A percentile compares a stretch with the other conserved stretches of the same genome.
phyloP scores from a whole-genome alignment of 1,284 basidiomycete species.

The Sanghuangporus baumii region DNA sequence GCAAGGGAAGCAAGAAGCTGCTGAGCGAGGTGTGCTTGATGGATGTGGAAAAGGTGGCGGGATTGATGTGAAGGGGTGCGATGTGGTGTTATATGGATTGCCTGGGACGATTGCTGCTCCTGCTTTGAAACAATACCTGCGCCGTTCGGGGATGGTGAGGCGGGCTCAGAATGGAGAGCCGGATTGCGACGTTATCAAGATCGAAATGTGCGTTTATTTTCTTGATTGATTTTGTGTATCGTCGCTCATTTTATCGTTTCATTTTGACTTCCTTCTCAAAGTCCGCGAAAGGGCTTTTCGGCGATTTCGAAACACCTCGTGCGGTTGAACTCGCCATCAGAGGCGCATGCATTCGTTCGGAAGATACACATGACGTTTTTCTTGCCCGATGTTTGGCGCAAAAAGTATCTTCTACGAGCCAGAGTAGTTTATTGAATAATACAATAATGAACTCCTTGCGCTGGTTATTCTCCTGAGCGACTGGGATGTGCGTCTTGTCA shows the following conservation, averaged over 20 bases:
- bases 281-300: constrained; percentile 32
- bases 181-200: constrained; percentile 36
- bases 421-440: constrained; percentile 49
- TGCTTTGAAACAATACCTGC: constrained; percentile 37
- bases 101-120: constrained; percentile 39
- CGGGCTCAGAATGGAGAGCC: constrained; percentile 28
- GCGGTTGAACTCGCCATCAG: constrained; percentile 46
- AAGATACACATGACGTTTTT: constrained; percentile 54
- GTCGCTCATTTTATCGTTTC: not conserved
- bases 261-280: constrained; percentile 18
- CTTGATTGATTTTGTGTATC: not conserved
- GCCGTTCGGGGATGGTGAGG: constrained; percentile 38
- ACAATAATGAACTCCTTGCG: not conserved
- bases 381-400: constrained; percentile 31
- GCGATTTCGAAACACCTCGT: constrained; percentile 48
- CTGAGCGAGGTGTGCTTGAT: constrained; percentile 33
- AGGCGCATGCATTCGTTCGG: constrained; percentile 63
- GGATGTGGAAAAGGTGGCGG: constrained; percentile 52
- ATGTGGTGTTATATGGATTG: constrained; percentile 57
- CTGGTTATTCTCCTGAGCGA: not conserved
- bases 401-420: constrained; percentile 46
- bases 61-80: constrained; percentile 39
- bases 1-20: constrained; percentile 37
- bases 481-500: not conserved
- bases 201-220: constrained; percentile 41